Evolutionary conservation across 2,329 filamentous ascomycete species (phyloP).

Genomic region (Fusarium napiforme): DNA sequence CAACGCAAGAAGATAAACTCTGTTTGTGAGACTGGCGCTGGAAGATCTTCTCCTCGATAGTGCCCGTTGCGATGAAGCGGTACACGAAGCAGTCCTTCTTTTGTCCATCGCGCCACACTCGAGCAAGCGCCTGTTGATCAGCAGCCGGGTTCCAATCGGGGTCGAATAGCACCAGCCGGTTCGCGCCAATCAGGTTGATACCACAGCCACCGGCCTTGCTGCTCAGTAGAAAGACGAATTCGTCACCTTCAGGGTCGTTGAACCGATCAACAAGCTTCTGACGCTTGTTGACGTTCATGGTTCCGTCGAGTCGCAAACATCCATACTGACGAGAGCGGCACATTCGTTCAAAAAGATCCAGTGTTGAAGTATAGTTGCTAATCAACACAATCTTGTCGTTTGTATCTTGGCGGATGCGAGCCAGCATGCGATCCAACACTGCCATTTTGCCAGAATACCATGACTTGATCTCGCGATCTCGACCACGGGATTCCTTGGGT

Average conservation of each 20-base stretch:
- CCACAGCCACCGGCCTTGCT: constrained; percentile 97
- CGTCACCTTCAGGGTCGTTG: constrained; percentile 88
- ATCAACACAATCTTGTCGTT: constrained; percentile 99
- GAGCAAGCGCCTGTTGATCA: constrained; percentile 94
- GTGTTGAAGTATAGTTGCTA: constrained; percentile 96
- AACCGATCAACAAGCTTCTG: constrained; percentile 98
- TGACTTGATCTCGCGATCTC: constrained; percentile 90
- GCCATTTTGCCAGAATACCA: constrained; percentile 99
- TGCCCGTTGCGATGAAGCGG: constrained; percentile 97
- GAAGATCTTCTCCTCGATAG: constrained; percentile 99
- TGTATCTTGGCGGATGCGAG: constrained; percentile 92
- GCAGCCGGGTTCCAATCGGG: constrained; percentile 98
- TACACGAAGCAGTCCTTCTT: constrained; percentile 99
- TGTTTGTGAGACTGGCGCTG: constrained; percentile 99
- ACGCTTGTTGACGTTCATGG: constrained; percentile 97
- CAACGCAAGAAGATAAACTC: constrained; percentile 93
- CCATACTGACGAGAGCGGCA: constrained; percentile 89
- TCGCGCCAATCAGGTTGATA: constrained; percentile 93
- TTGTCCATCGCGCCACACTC: constrained; percentile 98
- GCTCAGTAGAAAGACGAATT: constrained; percentile 95
- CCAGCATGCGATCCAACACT: constrained; percentile 97
- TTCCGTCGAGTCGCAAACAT: constrained; percentile 88
- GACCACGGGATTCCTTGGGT: constrained; percentile 85
- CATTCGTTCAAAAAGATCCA: constrained; percentile 92
- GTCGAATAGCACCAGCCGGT: constrained; percentile 94